phyloP scores from a whole-genome alignment of 2,329 filamentous ascomycete genomes.

The Epichloe typhina region DNA sequence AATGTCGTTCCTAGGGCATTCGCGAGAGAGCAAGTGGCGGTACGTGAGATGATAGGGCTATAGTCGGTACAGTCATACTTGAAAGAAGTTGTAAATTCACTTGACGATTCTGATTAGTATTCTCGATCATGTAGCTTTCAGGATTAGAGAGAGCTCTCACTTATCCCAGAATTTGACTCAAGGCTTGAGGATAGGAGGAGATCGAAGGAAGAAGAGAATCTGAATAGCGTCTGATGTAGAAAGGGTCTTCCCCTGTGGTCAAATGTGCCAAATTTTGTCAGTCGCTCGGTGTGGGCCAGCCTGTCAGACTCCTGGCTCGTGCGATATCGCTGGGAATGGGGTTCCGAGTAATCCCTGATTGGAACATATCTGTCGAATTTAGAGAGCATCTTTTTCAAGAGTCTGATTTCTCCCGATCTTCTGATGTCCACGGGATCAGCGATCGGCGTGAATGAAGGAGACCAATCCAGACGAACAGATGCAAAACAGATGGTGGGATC shows the following conservation, averaged over 20 bases:
- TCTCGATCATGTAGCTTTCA: background rate
- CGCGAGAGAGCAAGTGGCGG: background rate
- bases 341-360: constrained; percentile 21
- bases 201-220: background rate
- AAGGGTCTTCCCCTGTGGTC: background rate
- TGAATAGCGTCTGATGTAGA: background rate
- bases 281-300: constrained; percentile 29
- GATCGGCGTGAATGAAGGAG: background rate
- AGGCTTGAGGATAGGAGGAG: background rate
- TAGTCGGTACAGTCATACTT: background rate
- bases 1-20: background rate
- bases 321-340: constrained; percentile 31
- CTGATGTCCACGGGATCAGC: background rate
- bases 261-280: constrained; percentile 20
- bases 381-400: background rate
- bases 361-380: constrained; percentile 38
- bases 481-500: background rate
- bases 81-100: background rate
- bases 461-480: background rate
- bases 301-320: constrained; percentile 29
- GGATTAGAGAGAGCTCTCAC: background rate
- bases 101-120: background rate
- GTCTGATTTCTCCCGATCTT: background rate
- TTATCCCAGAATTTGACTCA: background rate
- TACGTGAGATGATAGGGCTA: background rate